phyloP scores from a whole-genome alignment of 257 asterid species.

The Euphrasia confusa region DNA sequence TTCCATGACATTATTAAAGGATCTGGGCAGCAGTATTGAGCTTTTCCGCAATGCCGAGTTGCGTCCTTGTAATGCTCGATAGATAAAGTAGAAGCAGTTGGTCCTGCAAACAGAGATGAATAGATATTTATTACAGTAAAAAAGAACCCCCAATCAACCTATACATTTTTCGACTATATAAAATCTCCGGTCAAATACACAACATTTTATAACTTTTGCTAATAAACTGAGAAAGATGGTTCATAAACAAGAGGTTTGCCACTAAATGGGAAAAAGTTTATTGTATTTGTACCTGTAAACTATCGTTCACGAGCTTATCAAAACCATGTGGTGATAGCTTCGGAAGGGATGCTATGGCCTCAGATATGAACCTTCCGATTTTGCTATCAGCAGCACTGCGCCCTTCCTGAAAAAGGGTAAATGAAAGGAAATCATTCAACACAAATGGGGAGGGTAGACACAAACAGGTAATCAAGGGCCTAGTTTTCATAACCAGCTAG shows the following conservation, averaged over 20 bases:
- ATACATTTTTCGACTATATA: too few species aligned
- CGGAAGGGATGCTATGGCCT: slow-evolving; percentile 65
- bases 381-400: slow-evolving; percentile 57
- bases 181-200: too few species aligned
- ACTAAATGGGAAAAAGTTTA: neutral
- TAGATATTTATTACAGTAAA: neutral
- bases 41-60: slow-evolving; percentile 82
- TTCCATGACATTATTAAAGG: slow-evolving; percentile 28
- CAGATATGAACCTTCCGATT: slow-evolving; percentile 68
- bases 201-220: too few species aligned
- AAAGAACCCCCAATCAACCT: neutral
- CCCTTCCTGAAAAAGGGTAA: slow-evolving; percentile 52
- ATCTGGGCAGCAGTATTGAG: slow-evolving; percentile 95
- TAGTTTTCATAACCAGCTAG: slow-evolving; percentile 15
- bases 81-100: slow-evolving; percentile 74
- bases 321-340: slow-evolving; percentile 55
- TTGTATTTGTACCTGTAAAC: slow-evolving; percentile 70
- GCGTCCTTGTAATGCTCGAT: slow-evolving; percentile 97
- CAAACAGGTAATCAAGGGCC: slow-evolving; percentile 20
- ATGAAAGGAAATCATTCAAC: slow-evolving; percentile 1
- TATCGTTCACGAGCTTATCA: slow-evolving; percentile 77
- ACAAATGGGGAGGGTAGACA: neutral
- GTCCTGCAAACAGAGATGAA: slow-evolving; percentile 46
- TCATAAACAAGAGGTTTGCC: neutral
- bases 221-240: neutral